Evolutionary conservation across 305 asterid species (phyloP).

Genomic region (Solanum hybrid): DNA sequence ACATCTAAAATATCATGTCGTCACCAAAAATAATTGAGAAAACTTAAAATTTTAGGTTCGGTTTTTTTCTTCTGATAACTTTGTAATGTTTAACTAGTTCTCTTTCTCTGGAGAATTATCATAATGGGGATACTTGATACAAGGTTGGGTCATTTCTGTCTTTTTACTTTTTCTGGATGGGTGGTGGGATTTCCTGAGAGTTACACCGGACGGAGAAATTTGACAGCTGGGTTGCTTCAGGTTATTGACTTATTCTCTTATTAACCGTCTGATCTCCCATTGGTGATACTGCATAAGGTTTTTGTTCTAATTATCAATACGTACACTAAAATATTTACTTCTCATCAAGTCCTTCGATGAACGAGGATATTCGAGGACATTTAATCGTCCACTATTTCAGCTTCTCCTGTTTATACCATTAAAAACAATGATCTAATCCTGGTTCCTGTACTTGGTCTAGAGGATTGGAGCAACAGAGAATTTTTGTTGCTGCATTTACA

Average conservation of each 20-base stretch:
- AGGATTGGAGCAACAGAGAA: not conserved
- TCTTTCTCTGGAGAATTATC: not conserved
- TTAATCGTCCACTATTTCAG: not conserved
- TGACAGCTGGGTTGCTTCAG: not conserved
- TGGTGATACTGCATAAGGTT: not conserved
- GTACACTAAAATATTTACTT: not conserved
- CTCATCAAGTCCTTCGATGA: not conserved
- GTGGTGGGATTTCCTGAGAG: not conserved
- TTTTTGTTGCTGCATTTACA: not conserved
- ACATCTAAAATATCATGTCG: not conserved
- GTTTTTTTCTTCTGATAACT: not conserved
- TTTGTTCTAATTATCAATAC: not conserved
- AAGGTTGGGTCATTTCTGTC: not conserved
- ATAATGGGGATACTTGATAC: not conserved
- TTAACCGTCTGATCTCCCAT: not conserved
- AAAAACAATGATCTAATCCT: not conserved
- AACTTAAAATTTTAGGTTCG: not conserved
- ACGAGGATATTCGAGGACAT: not conserved
- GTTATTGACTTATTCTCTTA: not conserved
- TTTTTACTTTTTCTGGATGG: not conserved
- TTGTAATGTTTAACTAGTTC: not conserved
- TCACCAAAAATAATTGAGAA: not conserved
- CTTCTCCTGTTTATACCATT: not conserved
- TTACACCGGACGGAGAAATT: not conserved
- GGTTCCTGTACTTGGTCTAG: not conserved